phyloP scores from a whole-genome alignment of 371 early-diverging fungal genomes.

The Mucor plumbeus region DNA sequence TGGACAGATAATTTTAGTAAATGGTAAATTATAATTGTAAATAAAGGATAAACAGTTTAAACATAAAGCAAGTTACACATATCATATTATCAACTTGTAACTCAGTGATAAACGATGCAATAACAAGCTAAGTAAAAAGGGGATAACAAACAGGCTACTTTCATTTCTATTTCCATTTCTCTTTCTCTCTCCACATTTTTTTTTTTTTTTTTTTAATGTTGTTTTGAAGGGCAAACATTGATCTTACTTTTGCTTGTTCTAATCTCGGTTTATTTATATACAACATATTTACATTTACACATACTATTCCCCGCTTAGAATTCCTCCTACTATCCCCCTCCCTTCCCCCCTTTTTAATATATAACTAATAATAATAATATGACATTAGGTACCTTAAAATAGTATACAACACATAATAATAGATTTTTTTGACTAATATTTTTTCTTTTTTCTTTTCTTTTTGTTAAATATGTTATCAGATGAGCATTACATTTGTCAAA shows the following conservation, averaged over 20 bases:
- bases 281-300: neutral
- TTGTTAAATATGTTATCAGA: conserved; percentile 24
- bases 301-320: conserved; percentile 1
- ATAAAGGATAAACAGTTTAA: conserved; percentile 5
- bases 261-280: neutral
- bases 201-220: neutral
- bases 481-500: conserved; percentile 68
- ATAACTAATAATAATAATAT: conserved; percentile 7
- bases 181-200: neutral
- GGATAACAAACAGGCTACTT: neutral
- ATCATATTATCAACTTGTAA: conserved; percentile 2
- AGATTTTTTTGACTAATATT: conserved; percentile 9
- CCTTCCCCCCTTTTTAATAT: neutral
- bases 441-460: neutral
- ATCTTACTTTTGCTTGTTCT: neutral
- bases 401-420: neutral
- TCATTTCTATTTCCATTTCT: neutral
- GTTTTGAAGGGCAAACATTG: neutral
- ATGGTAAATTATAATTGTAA: conserved; percentile 2
- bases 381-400: conserved; percentile 16
- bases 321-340: neutral
- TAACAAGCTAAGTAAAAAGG: neutral
- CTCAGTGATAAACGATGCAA: conserved; percentile 6
- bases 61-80: neutral
- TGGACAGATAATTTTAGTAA: conserved; percentile 4